Percentiles rank a stretch among this genome's conserved stretches.
Evolutionary conservation across 306 rosid species (phyloP).

Genomic region (Lagenaria siceraria): DNA sequence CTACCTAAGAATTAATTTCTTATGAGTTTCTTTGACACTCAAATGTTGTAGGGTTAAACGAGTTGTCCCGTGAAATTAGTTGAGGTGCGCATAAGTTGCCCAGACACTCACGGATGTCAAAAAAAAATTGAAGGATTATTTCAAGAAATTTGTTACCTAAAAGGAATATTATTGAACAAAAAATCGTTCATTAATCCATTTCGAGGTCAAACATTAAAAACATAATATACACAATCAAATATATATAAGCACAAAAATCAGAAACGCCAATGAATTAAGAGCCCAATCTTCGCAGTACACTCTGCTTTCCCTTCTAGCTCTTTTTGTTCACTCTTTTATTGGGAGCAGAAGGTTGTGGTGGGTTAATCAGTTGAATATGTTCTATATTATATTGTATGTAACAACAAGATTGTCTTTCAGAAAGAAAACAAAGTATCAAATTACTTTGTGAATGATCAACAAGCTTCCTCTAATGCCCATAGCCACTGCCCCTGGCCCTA

Average conservation of each 20-base stretch:
- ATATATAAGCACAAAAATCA: background rate
- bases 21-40: too few species aligned
- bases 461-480: constrained; percentile 30
- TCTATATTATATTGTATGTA: background rate
- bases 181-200: background rate
- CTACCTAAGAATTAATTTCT: too few species aligned
- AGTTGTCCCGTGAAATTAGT: too few species aligned
- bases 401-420: background rate
- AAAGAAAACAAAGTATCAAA: background rate
- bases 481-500: constrained; percentile 27
- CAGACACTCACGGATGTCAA: too few species aligned
- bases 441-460: background rate
- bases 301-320: background rate
- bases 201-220: background rate
- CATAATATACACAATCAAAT: background rate
- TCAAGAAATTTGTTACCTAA: background rate
- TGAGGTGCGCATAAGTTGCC: too few species aligned
- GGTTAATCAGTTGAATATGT: background rate
- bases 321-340: background rate
- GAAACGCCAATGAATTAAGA: background rate
- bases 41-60: too few species aligned
- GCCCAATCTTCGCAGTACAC: background rate
- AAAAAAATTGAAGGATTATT: background rate
- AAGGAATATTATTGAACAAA: background rate
- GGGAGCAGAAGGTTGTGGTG: background rate